These are phyloP conservation scores for Coniosporium tulheliwenetii DNA, from an alignment of 2,329 filamentous ascomycete genomes.

Conservation along the genomic window DNA sequence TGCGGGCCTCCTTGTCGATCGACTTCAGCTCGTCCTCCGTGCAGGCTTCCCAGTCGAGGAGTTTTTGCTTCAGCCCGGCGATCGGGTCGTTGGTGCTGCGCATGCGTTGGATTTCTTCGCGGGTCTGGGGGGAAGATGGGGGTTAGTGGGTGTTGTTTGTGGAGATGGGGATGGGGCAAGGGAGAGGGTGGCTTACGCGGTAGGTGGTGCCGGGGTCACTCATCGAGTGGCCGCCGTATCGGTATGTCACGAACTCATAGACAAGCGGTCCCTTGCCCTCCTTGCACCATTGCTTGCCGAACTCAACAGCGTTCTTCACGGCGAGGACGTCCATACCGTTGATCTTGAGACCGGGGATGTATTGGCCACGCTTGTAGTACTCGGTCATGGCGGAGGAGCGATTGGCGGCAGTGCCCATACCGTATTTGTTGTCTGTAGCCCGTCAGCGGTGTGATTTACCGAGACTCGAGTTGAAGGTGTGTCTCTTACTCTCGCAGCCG, in stretches of 20 bases:
- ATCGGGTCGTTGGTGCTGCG: slow-evolving; percentile 97
- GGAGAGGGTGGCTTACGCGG: slow-evolving; percentile 33
- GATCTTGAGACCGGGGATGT: slow-evolving; percentile 98
- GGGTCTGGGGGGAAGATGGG: slow-evolving; percentile 39
- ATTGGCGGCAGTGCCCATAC: slow-evolving; percentile 94
- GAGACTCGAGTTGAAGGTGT: not conserved
- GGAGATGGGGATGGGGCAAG: not conserved
- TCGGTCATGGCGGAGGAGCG: slow-evolving; percentile 92
- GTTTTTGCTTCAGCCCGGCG: slow-evolving; percentile 93
- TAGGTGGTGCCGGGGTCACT: slow-evolving; percentile 98
- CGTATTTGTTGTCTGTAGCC: slow-evolving; percentile 90
- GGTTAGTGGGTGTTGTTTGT: slow-evolving; percentile 7
- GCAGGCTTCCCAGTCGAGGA: slow-evolving; percentile 86
- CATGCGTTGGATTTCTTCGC: slow-evolving; percentile 99
- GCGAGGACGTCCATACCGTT: slow-evolving; percentile 99
- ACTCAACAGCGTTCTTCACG: slow-evolving; percentile 89
- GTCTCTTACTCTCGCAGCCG: slow-evolving; percentile 78
- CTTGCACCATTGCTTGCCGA: slow-evolving; percentile 76
- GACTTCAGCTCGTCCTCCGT: slow-evolving; percentile 90
- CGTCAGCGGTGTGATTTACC: slow-evolving; percentile 7
- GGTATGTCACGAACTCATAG: slow-evolving; percentile 97
- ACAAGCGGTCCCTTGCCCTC: slow-evolving; percentile 84
- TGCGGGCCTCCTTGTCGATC: slow-evolving; percentile 86
- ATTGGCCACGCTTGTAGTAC: slow-evolving; percentile 99
- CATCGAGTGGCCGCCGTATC: slow-evolving; percentile 99